Percentiles rank a stretch among this genome's conserved stretches.
Conservation (phyloP, 306 rosid species). For the Aeschynomene evenia region DNA sequence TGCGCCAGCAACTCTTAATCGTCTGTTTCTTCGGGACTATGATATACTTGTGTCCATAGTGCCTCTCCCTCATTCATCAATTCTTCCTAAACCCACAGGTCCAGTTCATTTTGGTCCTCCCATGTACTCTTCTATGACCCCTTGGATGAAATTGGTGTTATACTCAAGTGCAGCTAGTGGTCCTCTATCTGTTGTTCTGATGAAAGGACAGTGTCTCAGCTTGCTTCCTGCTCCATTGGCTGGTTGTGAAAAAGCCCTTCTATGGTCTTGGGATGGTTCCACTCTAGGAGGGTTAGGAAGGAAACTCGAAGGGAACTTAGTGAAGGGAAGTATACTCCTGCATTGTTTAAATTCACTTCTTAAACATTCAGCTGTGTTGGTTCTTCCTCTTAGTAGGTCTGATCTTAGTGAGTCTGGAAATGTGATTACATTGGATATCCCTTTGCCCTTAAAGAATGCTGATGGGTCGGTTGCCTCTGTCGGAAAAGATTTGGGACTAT, state of each 20-base stretch:
- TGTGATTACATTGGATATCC: conserved; percentile 74
- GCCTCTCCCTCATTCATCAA: conserved; percentile 86
- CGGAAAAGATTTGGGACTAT: conserved; percentile 68
- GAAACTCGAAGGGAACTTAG: conserved; percentile 80
- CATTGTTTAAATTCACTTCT: conserved; percentile 91
- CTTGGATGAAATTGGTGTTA: conserved; percentile 96
- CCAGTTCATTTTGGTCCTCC: conserved; percentile 98
- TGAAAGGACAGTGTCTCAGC: conserved; percentile 93
- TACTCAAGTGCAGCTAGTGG: conserved; percentile 78
- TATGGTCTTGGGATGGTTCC: conserved; percentile 97
- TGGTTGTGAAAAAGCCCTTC: conserved; percentile 88
- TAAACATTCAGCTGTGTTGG: conserved; percentile 80
- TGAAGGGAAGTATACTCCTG: conserved; percentile 77
- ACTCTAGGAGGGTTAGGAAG: conserved; percentile 83
- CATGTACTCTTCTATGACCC: conserved; percentile 87
- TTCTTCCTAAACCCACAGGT: conserved; percentile 83
- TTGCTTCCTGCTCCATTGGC: conserved; percentile 96
- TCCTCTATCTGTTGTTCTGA: conserved; percentile 84
- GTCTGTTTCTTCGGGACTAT: conserved; percentile 89
- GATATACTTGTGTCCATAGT: conserved; percentile 85
- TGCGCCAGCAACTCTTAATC: conserved; percentile 75
- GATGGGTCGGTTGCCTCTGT: conserved; percentile 67
- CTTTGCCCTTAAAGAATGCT: conserved; percentile 81
- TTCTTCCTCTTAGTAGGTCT: conserved; percentile 76
- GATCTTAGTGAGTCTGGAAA: conserved; percentile 78